Evolutionary conservation across 2,329 filamentous ascomycete species (phyloP), one percentile per base, ranked within the genome.

Genomic region (Claviceps paspali): DNA sequence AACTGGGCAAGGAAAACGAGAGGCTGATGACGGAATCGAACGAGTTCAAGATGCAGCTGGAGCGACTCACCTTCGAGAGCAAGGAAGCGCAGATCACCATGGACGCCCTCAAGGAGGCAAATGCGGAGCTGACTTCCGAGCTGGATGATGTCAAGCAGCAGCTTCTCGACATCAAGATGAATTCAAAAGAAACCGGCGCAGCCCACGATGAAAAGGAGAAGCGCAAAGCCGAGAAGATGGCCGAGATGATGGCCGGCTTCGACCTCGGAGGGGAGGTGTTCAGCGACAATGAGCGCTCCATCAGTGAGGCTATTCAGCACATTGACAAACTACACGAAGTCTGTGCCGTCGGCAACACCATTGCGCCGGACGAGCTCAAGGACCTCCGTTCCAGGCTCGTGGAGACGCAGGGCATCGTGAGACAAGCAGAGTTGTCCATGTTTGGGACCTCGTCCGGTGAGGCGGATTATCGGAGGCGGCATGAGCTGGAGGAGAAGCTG

Each of bases 171-270:
- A 86, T 91, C 33, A 88, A 88, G 65, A 95, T 96, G 82, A 91
- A 78, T 48, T 86, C 88, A 40, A 93, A 91, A 64, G 91, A 96
- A 62, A 88, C 82, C 2, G 86, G 76, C 31, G 86, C 86, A 7
- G 80, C 85, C 12, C 65, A 92, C 15, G 88, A 96, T 49, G 91
- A 96, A 62, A 98, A 98, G 69, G 92, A 96, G 62, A 88, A 86
- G 68, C 87, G 86, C 65, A 98, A 98, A 70, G 85, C 87, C 1
- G 91, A 98, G 64, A 91, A 92, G 62, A 98, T 98, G 91, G 91
- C 91, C 30, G 83, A 95, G 70, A 98, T 98, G 91, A 95, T 98
- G 88, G 91, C 91, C 41, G 86, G 88, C 3, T 96, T 98, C 51
- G 88, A 98, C 52, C 73, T 98, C 24, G 88, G 86, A 31, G 80